phyloP scores from a whole-genome alignment of 495 filamentous ascomycete genomes.

The Penicillium robsamsonii region DNA sequence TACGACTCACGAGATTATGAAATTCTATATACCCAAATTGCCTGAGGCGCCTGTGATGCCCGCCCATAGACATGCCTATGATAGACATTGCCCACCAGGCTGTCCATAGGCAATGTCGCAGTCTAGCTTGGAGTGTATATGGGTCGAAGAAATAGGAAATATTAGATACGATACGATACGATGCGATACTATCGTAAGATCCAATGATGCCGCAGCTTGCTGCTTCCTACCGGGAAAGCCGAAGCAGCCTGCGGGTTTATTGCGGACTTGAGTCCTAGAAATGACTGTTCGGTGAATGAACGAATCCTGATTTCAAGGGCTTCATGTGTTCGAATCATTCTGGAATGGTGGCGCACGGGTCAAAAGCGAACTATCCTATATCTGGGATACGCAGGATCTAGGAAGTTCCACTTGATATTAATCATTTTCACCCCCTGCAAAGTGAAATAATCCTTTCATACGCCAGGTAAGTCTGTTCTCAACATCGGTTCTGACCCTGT shows the following conservation, averaged over 20 bases:
- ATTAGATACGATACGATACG: no score
- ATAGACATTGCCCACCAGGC: no score
- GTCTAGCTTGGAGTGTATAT: no score
- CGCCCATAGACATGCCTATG: no score
- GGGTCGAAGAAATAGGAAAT: no score
- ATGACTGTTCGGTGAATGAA: neutral
- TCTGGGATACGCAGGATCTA: neutral
- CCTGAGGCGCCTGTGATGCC: no score
- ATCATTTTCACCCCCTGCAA: neutral
- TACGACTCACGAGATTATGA: no score
- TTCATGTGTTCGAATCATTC: neutral
- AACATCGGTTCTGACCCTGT: neutral
- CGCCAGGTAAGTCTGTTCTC: neutral
- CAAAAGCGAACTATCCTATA: conserved; percentile 2
- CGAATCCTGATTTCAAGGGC: neutral
- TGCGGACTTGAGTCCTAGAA: neutral
- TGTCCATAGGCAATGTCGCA: no score
- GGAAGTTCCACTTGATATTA: neutral
- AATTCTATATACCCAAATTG: no score
- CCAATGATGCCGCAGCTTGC: neutral
- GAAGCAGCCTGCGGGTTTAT: neutral
- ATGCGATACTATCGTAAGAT: no score
- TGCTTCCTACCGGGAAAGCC: neutral
- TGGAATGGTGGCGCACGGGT: conserved; percentile 1
- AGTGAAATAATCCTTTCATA: neutral